These are phyloP conservation scores for Barnettozyma siamensis DNA, from an alignment of 805 yeast species.

Conservation along the genomic window DNA sequence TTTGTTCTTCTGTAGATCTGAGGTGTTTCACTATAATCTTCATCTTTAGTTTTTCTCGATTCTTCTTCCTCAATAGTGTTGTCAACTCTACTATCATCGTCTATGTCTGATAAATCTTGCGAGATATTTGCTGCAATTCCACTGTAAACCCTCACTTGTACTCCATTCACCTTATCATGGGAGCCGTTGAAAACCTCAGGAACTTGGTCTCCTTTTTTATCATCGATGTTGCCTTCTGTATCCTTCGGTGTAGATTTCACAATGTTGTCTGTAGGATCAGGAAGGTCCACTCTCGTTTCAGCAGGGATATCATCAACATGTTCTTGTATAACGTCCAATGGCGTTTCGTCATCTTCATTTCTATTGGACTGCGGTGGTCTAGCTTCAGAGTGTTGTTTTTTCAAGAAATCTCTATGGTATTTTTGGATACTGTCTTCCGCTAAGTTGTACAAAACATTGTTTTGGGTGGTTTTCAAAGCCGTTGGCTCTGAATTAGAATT, in stretches of 20 bases:
- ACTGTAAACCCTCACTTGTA: neutral
- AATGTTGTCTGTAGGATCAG: no score
- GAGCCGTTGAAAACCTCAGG: no score
- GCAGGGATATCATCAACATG: no score
- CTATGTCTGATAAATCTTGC: slow-evolving; percentile 26
- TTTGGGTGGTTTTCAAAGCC: neutral
- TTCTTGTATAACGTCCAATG: no score
- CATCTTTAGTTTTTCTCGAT: neutral
- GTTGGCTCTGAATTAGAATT: neutral
- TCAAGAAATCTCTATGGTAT: slow-evolving; percentile 1
- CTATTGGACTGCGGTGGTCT: no score
- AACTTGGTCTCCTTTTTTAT: no score
- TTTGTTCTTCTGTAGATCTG: neutral
- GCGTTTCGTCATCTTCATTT: neutral
- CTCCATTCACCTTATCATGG: no score
- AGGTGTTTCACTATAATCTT: neutral
- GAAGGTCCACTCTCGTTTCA: no score
- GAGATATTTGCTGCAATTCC: slow-evolving; percentile 18
- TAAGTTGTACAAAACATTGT: slow-evolving; percentile 7
- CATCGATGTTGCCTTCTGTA: no score
- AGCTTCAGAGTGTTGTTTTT: no score
- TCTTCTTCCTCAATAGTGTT: slow-evolving; percentile 9
- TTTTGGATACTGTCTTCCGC: slow-evolving; percentile 21
- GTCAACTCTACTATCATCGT: slow-evolving; percentile 21
- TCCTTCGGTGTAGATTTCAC: no score